Evolutionary conservation across 768 basidiomycete species (phyloP).

Genomic region (Dioszegia crocea): DNA sequence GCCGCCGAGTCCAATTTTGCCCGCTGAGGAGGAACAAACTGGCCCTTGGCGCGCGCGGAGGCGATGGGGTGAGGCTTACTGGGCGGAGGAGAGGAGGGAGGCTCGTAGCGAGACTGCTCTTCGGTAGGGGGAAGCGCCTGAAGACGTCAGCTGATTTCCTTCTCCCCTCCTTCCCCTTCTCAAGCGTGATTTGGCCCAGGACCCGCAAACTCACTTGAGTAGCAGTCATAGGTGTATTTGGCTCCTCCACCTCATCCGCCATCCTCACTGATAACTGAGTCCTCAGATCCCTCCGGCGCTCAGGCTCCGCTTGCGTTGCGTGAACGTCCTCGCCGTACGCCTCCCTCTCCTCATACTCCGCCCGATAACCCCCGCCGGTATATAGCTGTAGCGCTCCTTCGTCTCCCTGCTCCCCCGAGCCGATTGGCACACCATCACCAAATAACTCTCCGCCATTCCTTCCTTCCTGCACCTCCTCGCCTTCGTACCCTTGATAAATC

Average conservation of each 20-base stretch:
- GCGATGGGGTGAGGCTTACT: background rate
- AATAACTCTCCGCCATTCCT: no score
- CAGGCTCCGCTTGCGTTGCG: no score
- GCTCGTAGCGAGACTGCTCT: background rate
- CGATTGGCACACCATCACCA: no score
- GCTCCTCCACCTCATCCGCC: background rate
- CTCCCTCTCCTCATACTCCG: background rate
- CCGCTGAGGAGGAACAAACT: background rate
- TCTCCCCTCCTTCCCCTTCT: background rate
- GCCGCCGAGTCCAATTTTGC: no score
- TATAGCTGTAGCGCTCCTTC: no score
- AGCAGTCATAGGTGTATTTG: background rate
- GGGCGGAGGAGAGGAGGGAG: background rate
- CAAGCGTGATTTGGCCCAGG: background rate
- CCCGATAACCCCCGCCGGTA: no score
- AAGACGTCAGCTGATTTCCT: background rate
- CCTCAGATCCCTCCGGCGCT: background rate
- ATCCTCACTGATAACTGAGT: background rate
- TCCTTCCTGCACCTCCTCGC: no score
- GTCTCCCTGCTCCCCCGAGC: no score
- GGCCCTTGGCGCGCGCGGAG: background rate
- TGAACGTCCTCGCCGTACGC: no score
- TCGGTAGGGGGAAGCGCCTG: no score
- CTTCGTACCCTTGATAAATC: no score
- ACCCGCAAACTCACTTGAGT: background rate